A percentile compares a stretch with the other conserved stretches of the same genome.
Conservation (phyloP, 179 eudicot species). For the Silene noctiflora region DNA sequence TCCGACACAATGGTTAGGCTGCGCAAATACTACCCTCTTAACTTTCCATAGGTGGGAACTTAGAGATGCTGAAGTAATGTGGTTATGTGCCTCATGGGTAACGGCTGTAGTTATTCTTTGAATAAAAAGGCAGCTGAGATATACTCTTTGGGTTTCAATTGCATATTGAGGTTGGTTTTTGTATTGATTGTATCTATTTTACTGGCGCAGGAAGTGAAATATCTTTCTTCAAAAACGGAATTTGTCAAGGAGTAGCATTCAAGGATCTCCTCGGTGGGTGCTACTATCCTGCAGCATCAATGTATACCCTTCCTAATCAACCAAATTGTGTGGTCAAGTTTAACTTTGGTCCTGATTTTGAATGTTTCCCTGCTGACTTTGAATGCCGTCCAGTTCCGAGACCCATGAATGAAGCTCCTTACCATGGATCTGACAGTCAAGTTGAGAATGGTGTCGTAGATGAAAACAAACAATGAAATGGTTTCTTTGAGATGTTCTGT, state of each 20-base stretch:
- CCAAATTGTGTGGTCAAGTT: conserved; percentile 82
- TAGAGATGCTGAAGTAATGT: too few relatives aligned
- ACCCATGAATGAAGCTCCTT: conserved; percentile 85
- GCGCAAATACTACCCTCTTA: too few relatives aligned
- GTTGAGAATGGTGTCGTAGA: conserved; percentile 68
- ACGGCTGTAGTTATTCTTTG: too few relatives aligned
- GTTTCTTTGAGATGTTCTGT: not conserved
- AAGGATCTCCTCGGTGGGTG: conserved; percentile 76
- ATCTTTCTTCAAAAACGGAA: conserved; percentile 81
- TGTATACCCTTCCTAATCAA: conserved; percentile 94
- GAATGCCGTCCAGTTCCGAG: conserved; percentile 66
- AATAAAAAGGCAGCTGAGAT: not conserved
- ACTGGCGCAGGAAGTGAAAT: conserved; percentile 85
- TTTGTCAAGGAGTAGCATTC: conserved; percentile 86
- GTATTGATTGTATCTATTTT: not conserved
- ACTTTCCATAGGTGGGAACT: too few relatives aligned
- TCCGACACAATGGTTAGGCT: too few relatives aligned
- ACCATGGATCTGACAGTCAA: conserved; percentile 62
- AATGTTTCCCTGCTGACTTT: conserved; percentile 68
- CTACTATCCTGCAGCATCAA: conserved; percentile 94
- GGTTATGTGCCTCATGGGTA: too few relatives aligned
- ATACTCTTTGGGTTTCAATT: not conserved
- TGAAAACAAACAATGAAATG: conserved; percentile 50
- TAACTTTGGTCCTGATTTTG: conserved; percentile 97
- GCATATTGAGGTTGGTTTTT: conserved; percentile 15